Evolutionary conservation across 2,329 filamentous ascomycete genomes (phyloP), one percentile per base, ranked within the genome.

Genomic region (Didymella exigua): DNA sequence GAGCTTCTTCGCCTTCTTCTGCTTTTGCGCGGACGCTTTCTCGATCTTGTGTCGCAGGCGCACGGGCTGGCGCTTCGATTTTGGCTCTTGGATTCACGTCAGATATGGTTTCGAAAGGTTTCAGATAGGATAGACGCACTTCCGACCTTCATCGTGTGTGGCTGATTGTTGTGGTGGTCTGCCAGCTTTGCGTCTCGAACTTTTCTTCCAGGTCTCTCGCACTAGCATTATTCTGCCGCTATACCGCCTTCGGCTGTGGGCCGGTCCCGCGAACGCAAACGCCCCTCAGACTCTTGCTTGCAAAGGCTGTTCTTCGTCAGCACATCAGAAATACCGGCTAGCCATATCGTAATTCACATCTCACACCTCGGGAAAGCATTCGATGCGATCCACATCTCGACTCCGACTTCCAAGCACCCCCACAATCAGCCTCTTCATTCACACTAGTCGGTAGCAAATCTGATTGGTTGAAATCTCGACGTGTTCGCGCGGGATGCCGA

Each of bases 41-140:
- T 96, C 86, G 77, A 99, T 98, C 80, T 96, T 97, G 81, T 97
- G 88, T 63, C 93, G 88, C 70, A 99, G 84, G 57, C 95, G 91
- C 71, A 93, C 90, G 38, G 93, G 87, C 65, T 85, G 86, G 77
- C 95, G 89, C 86, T 99, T 99, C 51, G 93, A 98, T 79, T 89
- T 92, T 72, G 93, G 95, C 79, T 97, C 92, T 96, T 69, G 9
- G 57, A 13, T 18, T 8, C 3, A 13, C 21, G 49, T 69, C 11
- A 71, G 55, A 26, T 30, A 11, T 24, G 0, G 2, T 4, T 24
- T 7, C 13, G 14, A 9, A n/a, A 14, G 3, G 5, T 1, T 26
- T 8, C 18, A 1, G 23, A 24, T 24, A 21, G 16, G 5, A 30
- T 21, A 10, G 10, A 68, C 75, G 60, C 68, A 78, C 76, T 78